Base-by-base conservation (phyloP, 2,329 filamentous ascomycete species). In the Pezicula radicicola region DNA sequence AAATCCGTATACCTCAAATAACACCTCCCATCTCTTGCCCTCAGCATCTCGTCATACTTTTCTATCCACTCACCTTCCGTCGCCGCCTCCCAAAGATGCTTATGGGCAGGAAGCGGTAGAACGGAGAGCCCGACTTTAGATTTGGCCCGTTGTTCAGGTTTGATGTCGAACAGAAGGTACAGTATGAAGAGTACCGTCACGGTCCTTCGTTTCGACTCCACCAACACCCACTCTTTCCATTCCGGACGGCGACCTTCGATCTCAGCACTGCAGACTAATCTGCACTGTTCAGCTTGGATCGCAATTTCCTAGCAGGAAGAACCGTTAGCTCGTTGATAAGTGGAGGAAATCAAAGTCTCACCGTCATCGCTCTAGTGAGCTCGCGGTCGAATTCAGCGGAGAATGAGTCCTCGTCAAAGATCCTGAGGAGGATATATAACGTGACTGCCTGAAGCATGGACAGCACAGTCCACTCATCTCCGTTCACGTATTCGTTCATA, bases 1-100 rank as follows among this genome's bases (percentile, higher is more conserved):
- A 56, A 56, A 54, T 56, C 54, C 36, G 10, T 39, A 37, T 54
- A 56, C 51, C 54, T 56, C 46, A 56, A 52, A 54, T 52, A 56
- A 18, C 49, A 18, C 35, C 49, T 50, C 46, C 52, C 49, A 12
- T 56, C 49, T 30, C 54, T 56, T 45, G 35, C 46, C 46, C 41
- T 56, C 43, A 56, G 33, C 49, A 56, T 56, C 39, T 56, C 52
- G 37, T 56, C 54, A 54, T 56, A 56, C 52, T 44, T 36, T 52
- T 33, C 13, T 37, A 13, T 54, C 54, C 54, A 56, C 41, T 54
- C 52, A 16, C 19, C 49, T 47, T 56, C 54, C 21, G 6, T 18
- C 8, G 15, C 46, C 10, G 54, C 54, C 49, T 56, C 10, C 54
- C 54, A 56, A 54, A 56, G 54, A 16, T 52, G 46, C 43, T 54